Conservation (phyloP, 2,329 filamentous ascomycete genomes). For the Epichloe aotearoae region DNA sequence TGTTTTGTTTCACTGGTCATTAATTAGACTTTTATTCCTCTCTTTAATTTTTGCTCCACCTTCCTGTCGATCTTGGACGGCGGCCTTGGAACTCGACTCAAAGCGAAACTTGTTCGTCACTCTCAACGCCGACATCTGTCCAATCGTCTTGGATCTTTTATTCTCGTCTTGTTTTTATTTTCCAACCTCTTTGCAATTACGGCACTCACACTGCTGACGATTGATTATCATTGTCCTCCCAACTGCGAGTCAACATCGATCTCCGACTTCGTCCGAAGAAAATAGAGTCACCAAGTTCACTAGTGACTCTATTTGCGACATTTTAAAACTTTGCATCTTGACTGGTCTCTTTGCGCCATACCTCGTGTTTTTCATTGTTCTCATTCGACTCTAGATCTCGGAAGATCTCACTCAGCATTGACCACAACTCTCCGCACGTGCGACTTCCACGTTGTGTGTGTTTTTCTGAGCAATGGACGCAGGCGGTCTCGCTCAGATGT, state of each 20-base stretch:
- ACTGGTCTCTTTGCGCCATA: neutral
- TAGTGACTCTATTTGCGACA: neutral
- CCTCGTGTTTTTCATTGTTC: neutral
- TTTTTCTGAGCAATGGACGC: conserved; percentile 59
- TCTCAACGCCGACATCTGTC: neutral
- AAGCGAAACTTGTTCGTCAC: conserved; percentile 3
- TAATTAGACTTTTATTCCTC: neutral
- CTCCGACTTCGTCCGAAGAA: neutral
- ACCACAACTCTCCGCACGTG: neutral
- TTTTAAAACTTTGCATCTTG: neutral
- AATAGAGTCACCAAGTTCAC: neutral
- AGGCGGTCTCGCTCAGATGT: conserved; percentile 99
- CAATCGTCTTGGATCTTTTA: conserved; percentile 2
- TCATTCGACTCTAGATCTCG: neutral
- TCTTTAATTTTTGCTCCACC: neutral
- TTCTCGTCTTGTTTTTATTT: neutral
- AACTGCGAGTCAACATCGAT: neutral
- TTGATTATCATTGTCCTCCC: neutral
- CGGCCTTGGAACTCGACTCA: neutral
- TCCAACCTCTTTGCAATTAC: neutral
- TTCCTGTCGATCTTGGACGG: neutral
- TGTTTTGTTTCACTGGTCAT: neutral
- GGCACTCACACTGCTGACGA: neutral
- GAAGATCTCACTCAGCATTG: neutral
- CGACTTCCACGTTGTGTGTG: neutral